A percentile compares a stretch with the other conserved stretches of the same genome.
Evolutionary conservation across 164 flowering plant species (phyloP).

Genomic region (Echeveria elegans): DNA sequence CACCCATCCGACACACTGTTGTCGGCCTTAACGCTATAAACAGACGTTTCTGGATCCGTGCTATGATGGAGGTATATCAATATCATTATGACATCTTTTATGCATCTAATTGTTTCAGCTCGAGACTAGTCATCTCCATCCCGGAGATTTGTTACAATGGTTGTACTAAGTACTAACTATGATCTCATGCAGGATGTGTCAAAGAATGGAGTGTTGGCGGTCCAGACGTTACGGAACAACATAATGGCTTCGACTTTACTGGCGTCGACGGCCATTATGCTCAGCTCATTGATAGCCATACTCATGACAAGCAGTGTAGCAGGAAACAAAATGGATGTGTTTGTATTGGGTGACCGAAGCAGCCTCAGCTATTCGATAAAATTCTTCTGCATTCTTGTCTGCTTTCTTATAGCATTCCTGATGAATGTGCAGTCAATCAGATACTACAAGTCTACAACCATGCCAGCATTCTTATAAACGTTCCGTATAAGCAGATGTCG

Average conservation of each 20-base stretch:
- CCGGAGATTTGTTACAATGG: too few relatives aligned
- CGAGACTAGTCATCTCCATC: too few relatives aligned
- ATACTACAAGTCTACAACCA: constrained; percentile 86
- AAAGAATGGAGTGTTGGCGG: constrained; percentile 72
- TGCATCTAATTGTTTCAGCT: not conserved
- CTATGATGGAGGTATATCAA: constrained; percentile 97
- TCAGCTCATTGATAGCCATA: constrained; percentile 65
- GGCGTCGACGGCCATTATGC: constrained; percentile 75
- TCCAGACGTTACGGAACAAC: constrained; percentile 80
- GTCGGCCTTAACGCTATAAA: constrained; percentile 69
- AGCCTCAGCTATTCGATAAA: constrained; percentile 44
- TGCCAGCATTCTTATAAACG: constrained; percentile 80
- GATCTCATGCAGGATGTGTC: constrained; percentile 33
- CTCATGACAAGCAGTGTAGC: constrained; percentile 34
- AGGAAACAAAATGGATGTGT: not conserved
- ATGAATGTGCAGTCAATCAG: constrained; percentile 75
- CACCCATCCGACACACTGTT: constrained; percentile 52
- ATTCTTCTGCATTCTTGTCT: constrained; percentile 57
- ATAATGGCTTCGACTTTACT: constrained; percentile 90
- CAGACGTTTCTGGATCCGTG: constrained; percentile 60
- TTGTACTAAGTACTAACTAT: too few relatives aligned
- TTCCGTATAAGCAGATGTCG: constrained; percentile 44
- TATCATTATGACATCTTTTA: constrained; percentile 9
- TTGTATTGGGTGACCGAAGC: constrained; percentile 44
- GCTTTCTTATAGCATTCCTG: constrained; percentile 65